These are phyloP conservation scores for Neoboletus magnificus DNA, from an alignment of 768 basidiomycete species.

Conservation along the genomic window DNA sequence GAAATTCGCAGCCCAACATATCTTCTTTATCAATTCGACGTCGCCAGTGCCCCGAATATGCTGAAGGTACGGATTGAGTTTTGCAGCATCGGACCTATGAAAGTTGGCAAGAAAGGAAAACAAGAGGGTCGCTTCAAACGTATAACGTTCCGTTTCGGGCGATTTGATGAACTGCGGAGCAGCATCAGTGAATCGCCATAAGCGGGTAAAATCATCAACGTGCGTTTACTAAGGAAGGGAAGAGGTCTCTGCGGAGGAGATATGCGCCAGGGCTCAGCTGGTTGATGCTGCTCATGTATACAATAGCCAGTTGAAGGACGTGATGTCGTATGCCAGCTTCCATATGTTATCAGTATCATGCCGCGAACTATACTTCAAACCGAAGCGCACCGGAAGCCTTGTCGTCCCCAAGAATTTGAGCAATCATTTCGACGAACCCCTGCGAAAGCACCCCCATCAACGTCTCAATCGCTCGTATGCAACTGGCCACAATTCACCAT, in stretches of 20 bases:
- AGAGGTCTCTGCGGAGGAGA: constrained; percentile 60
- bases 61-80: constrained; percentile 62
- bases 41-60: constrained; percentile 48
- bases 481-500: constrained; percentile 33
- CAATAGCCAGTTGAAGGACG: constrained; percentile 53
- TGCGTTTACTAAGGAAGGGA: constrained; percentile 50
- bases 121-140: constrained; percentile 58
- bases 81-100: constrained; percentile 69
- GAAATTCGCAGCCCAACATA: constrained; percentile 55
- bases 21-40: constrained; percentile 49
- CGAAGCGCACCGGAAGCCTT: constrained; percentile 33
- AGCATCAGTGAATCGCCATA: not conserved
- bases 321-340: constrained; percentile 50
- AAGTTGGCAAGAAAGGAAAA: constrained; percentile 66
- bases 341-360: not conserved
- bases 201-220: constrained; percentile 15
- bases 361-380: not conserved
- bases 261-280: constrained; percentile 72
- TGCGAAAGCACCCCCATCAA: constrained; percentile 23
- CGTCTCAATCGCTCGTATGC: not conserved
- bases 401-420: constrained; percentile 44
- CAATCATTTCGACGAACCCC: constrained; percentile 50
- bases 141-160: constrained; percentile 50
- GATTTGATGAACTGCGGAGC: constrained; percentile 50
- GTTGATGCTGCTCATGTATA: constrained; percentile 55